phyloP scores from a whole-genome alignment of 2,329 filamentous ascomycete genomes.

The Beauveria asiatica region DNA sequence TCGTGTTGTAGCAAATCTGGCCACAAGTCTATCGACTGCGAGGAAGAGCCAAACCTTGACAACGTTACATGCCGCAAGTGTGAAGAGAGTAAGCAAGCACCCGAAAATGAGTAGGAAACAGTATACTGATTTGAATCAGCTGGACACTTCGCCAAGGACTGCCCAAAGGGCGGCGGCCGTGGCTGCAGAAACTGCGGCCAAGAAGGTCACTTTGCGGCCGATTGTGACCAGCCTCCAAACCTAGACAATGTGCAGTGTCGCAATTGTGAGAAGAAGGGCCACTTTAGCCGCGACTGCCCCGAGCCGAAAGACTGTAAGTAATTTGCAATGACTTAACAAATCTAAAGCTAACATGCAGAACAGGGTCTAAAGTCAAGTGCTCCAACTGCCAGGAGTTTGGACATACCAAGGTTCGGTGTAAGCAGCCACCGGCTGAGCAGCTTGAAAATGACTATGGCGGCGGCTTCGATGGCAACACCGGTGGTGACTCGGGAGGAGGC shows the following conservation, averaged over 20 bases:
- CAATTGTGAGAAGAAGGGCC: slow-evolving; percentile 51
- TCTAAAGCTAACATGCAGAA: slow-evolving; percentile 14
- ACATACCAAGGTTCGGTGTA: slow-evolving; percentile 32
- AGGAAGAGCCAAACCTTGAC: slow-evolving; percentile 52
- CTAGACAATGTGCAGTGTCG: slow-evolving; percentile 46
- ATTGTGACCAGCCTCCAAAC: slow-evolving; percentile 40
- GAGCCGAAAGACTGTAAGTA: slow-evolving; percentile 38
- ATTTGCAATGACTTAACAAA: neutral
- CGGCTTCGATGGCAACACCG: slow-evolving; percentile 2
- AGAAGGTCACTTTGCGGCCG: slow-evolving; percentile 48
- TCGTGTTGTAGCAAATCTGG: slow-evolving; percentile 33
- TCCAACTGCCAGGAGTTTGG: slow-evolving; percentile 30
- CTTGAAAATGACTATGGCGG: neutral
- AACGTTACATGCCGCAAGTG: slow-evolving; percentile 60
- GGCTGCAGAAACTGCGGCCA: slow-evolving; percentile 55
- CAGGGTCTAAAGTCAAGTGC: slow-evolving; percentile 33
- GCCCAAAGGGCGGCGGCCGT: slow-evolving; percentile 50
- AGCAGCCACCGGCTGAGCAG: slow-evolving; percentile 19
- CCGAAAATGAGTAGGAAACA: neutral
- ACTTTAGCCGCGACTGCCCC: slow-evolving; percentile 54
- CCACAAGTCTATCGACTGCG: slow-evolving; percentile 42
- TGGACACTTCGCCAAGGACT: slow-evolving; percentile 56
- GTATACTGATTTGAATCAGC: slow-evolving; percentile 24
- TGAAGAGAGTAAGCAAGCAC: slow-evolving; percentile 42
- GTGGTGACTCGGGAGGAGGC: neutral